Evolutionary conservation across 2,329 filamentous ascomycete genomes (phyloP).

Genomic region (Davidsoniella virescens): DNA sequence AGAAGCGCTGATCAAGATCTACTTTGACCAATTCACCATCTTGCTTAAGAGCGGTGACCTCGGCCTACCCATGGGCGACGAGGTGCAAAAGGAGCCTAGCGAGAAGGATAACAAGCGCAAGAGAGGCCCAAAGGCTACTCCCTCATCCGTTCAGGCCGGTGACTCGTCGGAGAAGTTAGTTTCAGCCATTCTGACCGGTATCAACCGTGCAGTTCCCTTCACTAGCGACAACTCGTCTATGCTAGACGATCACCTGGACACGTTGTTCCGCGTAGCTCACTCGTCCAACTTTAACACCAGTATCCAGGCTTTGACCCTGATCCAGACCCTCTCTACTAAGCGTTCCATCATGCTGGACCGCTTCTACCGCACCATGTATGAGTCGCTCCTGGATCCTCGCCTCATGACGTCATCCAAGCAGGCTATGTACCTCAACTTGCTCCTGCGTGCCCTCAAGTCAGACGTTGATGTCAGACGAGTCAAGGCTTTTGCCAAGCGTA

Average conservation of each 20-base stretch:
- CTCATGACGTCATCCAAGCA: constrained; percentile 86
- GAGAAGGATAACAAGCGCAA: constrained; percentile 20
- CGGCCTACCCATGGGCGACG: constrained; percentile 23
- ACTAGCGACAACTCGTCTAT: constrained; percentile 52
- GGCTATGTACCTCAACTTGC: constrained; percentile 79
- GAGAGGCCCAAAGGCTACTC: constrained; percentile 6
- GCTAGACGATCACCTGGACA: constrained; percentile 79
- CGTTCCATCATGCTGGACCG: constrained; percentile 73
- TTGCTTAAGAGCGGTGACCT: constrained; percentile 50
- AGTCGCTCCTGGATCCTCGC: constrained; percentile 81
- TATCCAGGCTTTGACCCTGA: constrained; percentile 84
- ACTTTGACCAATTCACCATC: constrained; percentile 76
- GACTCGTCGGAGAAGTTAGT: constrained; percentile 58
- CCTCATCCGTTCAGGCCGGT: constrained; percentile 2
- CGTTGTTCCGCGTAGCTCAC: constrained; percentile 88
- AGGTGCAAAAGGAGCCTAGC: constrained; percentile 20
- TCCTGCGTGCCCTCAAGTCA: constrained; percentile 75
- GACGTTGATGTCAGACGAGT: constrained; percentile 84
- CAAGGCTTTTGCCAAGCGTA: constrained; percentile 87
- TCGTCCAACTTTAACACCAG: constrained; percentile 98
- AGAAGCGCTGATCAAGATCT: constrained; percentile 69
- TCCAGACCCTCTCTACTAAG: constrained; percentile 74
- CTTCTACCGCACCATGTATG: constrained; percentile 91
- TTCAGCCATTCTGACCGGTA: constrained; percentile 78
- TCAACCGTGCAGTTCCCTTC: constrained; percentile 93